Base-by-base conservation (phyloP, 768 basidiomycete species). In the Boletus sp. region DNA sequence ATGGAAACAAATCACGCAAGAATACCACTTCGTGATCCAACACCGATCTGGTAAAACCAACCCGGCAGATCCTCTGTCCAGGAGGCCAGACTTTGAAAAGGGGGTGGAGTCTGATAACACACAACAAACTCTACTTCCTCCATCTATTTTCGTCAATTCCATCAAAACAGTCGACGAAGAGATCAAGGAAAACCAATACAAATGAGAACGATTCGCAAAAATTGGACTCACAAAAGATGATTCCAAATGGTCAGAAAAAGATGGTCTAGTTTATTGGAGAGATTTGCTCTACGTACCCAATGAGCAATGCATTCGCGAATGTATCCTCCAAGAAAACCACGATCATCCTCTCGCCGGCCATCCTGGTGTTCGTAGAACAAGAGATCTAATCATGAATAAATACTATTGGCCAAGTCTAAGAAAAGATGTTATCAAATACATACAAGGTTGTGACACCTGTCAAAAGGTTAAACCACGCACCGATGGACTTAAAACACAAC, bases 281-380 rank as follows among this genome's bases (percentile, higher is more conserved):
- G 18, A 33, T 0, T 6, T 24, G 0, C 1, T 55, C 0, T 55
- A 55, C 5, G 14, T 55, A 0, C 48, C 54, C 6, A 15, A 28
- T 5, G 7, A 45, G 0, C 1, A 9, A 8, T n/a, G 7, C 1
- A 0, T 42, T 6, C 3, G 1, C 10, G 20, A 46, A 4, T 8
- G 20, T 15, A 7, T n/a, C 3, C 5, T 47, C 0, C 4, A 17
- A 17, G 9, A n/a, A 6, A n/a, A 5, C 7, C 29, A 47, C 4
- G 5, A 47, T 30, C 42, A 45, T 3, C 20, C 42, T 0, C 11
- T 14, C 7, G 42, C 24, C 1, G 42, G 20, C 7, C 42, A 45
- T 4, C 42, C 42, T 14, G 14, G 42, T 12, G 7, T 45, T 3
- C 11, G 7, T 2, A 12, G 14, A 28, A 44, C 14, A 9, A 10